Conservation (phyloP, 352 stramenopile species). For the Phytophthora constricta region DNA sequence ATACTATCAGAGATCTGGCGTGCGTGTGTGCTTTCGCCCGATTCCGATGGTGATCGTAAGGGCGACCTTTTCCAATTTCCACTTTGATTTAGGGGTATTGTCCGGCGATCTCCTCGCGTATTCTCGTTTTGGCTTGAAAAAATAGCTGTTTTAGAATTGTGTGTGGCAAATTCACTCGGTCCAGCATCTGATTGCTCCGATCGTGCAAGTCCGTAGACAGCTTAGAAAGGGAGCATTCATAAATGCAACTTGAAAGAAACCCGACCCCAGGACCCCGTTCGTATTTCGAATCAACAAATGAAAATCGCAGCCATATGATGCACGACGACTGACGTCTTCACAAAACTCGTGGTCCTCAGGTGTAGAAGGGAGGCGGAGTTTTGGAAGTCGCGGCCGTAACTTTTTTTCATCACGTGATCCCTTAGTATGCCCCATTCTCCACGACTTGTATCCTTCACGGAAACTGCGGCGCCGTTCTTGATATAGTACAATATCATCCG, state of each 20-base stretch:
- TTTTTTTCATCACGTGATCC: conserved; percentile 80
- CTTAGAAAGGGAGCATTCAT: conserved; percentile 81
- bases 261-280: conserved; percentile 58
- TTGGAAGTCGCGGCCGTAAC: conserved; percentile 50
- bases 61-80: conserved; percentile 29
- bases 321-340: conserved; percentile 65
- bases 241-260: conserved; percentile 90
- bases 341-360: conserved; percentile 84
- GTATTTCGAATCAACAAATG: conserved; percentile 77
- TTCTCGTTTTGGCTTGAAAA: conserved; percentile 38
- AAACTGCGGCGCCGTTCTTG: conserved; percentile 82
- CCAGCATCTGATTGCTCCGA: conserved; percentile 29
- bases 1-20: conserved; percentile 33
- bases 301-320: conserved; percentile 70
- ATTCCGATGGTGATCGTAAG: conserved; percentile 24
- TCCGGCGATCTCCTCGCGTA: conserved; percentile 25
- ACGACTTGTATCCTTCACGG: conserved; percentile 86
- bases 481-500: conserved; percentile 87
- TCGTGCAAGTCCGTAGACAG: conserved; percentile 53
- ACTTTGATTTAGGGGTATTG: conserved; percentile 33
- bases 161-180: conserved; percentile 47
- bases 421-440: conserved; percentile 82
- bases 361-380: conserved; percentile 56
- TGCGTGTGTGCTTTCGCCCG: conserved; percentile 4
- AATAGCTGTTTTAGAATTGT: conserved; percentile 66